phyloP scores from a whole-genome alignment of 2,329 filamentous ascomycete species.

The Colletotrichum sp. region DNA sequence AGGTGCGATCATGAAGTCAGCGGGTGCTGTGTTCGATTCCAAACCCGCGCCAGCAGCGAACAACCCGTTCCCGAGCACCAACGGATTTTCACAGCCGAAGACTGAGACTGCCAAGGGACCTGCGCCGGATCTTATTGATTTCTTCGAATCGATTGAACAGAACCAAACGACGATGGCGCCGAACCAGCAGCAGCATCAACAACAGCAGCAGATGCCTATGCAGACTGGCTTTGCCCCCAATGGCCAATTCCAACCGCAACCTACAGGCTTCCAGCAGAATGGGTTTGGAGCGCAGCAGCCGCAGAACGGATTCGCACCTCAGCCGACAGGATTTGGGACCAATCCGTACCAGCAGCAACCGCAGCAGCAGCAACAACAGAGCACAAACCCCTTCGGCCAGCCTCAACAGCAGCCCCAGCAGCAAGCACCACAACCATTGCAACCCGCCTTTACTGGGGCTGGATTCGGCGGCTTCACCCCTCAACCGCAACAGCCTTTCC shows the following conservation, averaged over 20 bases:
- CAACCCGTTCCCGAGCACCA: constrained; percentile 49
- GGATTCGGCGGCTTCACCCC: constrained; percentile 86
- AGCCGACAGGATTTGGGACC: constrained; percentile 44
- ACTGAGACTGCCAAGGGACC: constrained; percentile 64
- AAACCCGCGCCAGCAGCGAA: constrained; percentile 43
- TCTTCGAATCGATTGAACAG: constrained; percentile 92
- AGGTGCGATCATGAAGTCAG: constrained; percentile 24
- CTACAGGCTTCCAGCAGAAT: constrained; percentile 41
- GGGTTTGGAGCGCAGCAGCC: constrained; percentile 47
- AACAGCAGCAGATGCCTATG: constrained; percentile 28
- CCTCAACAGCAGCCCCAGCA: constrained; percentile 42
- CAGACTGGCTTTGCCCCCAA: constrained; percentile 31
- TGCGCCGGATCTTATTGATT: constrained; percentile 85
- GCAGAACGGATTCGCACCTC: constrained; percentile 45
- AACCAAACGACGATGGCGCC: constrained; percentile 76
- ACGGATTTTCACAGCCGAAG: constrained; percentile 41
- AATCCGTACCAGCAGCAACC: constrained; percentile 47
- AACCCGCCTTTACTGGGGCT: constrained; percentile 67
- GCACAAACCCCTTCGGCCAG: constrained; percentile 32
- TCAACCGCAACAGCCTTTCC: constrained; percentile 55
- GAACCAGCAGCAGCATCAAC: constrained; percentile 36
- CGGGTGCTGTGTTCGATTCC: constrained; percentile 34
- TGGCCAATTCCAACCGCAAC: constrained; percentile 35
- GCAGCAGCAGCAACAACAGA: constrained; percentile 40
- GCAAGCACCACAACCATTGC: constrained; percentile 41